phyloP scores from a whole-genome alignment of 2,329 filamentous ascomycete genomes.

The Teratosphaeria nubilosa region DNA sequence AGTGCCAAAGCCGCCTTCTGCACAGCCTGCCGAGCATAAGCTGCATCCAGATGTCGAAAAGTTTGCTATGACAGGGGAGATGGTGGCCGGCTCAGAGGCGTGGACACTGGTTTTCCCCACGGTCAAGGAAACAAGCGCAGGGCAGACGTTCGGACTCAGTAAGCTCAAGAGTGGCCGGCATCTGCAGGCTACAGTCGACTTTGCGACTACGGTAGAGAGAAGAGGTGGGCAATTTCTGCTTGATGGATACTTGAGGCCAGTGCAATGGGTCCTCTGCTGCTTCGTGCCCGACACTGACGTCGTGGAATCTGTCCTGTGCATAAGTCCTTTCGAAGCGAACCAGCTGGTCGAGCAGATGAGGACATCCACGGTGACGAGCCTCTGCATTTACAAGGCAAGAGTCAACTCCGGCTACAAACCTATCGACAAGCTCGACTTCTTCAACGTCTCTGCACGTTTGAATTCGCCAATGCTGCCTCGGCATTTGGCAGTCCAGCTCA shows the following conservation, averaged over 20 bases:
- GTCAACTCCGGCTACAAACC: conserved; percentile 27
- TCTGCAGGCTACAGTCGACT: conserved; percentile 44
- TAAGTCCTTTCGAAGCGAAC: conserved; percentile 54
- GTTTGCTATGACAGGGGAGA: conserved; percentile 32
- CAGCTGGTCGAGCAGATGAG: conserved; percentile 35
- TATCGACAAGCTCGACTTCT: conserved; percentile 40
- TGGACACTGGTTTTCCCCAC: conserved; percentile 41
- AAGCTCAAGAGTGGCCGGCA: conserved; percentile 17
- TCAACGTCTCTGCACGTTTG: conserved; percentile 26
- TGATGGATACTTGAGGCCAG: conserved; percentile 43
- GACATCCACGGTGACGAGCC: conserved; percentile 4
- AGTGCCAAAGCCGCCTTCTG: conserved; percentile 35
- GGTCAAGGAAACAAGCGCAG: conserved; percentile 22
- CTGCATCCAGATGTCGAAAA: conserved; percentile 35
- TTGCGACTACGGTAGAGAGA: conserved; percentile 6
- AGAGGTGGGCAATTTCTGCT: conserved; percentile 4
- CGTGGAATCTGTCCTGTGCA: conserved; percentile 36
- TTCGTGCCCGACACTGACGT: conserved; percentile 7
- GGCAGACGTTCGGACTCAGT: not conserved
- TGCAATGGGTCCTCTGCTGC: conserved; percentile 44
- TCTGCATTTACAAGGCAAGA: conserved; percentile 45
- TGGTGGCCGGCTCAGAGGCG: conserved; percentile 21
- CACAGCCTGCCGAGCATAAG: conserved; percentile 30
- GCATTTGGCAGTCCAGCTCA: conserved; percentile 40
- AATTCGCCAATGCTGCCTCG: conserved; percentile 8